Evolutionary conservation across 2,329 filamentous ascomycete species (phyloP).

Genomic region (Aspergillus floridensis): DNA sequence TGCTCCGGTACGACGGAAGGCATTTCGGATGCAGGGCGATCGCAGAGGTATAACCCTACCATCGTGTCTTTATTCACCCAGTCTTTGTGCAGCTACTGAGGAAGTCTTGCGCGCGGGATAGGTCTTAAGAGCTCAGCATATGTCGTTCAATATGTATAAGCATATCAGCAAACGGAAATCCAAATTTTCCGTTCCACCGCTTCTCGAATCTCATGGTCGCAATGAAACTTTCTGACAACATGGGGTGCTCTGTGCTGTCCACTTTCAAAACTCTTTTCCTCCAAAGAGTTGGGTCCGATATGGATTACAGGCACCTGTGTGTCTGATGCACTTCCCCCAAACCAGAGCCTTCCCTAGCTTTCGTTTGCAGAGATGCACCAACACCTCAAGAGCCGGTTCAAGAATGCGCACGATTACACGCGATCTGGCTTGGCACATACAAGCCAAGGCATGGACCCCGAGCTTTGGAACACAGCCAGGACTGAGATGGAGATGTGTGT

Average conservation of each 20-base stretch:
- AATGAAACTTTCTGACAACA: background rate
- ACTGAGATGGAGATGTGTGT: too few species aligned
- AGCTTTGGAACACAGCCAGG: too few species aligned
- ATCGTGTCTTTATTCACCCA: background rate
- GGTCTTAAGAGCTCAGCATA: background rate
- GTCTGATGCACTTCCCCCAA: background rate
- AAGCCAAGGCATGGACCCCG: background rate
- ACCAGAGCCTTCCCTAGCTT: background rate
- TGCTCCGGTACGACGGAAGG: background rate
- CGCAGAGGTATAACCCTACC: background rate
- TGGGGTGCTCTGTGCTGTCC: background rate
- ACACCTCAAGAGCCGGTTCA: background rate
- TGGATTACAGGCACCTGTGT: background rate
- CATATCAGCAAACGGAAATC: background rate
- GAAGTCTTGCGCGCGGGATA: background rate
- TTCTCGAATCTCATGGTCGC: background rate
- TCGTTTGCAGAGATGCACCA: too few species aligned
- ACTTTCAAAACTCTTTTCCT: background rate
- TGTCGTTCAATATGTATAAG: background rate
- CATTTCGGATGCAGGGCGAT: background rate
- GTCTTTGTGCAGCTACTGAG: background rate
- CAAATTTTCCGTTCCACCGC: background rate
- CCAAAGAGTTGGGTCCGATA: background rate
- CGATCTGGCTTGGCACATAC: background rate
- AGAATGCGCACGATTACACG: background rate